phyloP scores from a whole-genome alignment of 139 green algal genomes.

The Chlamydomonas schloesseri region DNA sequence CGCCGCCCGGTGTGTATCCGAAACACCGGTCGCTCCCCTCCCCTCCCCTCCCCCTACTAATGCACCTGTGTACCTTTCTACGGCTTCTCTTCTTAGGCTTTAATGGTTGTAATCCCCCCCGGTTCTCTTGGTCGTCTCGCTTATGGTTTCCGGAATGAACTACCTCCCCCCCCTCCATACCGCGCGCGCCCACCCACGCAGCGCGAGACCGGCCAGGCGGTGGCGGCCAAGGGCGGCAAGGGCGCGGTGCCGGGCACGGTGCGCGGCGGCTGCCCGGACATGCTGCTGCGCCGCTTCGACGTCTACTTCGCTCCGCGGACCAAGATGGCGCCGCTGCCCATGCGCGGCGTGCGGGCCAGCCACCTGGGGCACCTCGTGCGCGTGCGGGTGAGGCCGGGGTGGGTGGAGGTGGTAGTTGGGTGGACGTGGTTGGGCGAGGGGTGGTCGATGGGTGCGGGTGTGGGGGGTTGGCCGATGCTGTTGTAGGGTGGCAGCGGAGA shows the following conservation, averaged over 20 bases:
- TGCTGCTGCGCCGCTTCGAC: constrained; percentile 90
- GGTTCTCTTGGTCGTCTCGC: too few relatives aligned
- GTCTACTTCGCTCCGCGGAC: constrained; percentile 75
- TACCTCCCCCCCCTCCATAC: too few relatives aligned
- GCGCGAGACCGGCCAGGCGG: constrained; percentile 1
- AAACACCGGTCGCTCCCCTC: not conserved
- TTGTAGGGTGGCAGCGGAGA: too few relatives aligned
- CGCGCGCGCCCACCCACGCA: not conserved
- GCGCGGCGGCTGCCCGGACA: constrained; percentile 72
- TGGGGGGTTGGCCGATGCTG: too few relatives aligned
- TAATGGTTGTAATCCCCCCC: too few relatives aligned
- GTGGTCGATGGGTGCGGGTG: not conserved
- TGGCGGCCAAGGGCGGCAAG: not conserved
- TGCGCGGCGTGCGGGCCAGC: constrained; percentile 81
- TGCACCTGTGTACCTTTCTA: too few relatives aligned
- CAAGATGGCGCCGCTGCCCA: constrained; percentile 56
- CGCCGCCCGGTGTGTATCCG: too few relatives aligned
- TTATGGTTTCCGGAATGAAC: too few relatives aligned
- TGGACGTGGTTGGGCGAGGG: not conserved
- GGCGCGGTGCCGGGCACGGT: constrained; percentile 6
- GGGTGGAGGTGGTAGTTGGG: not conserved
- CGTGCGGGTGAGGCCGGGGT: constrained; percentile 66
- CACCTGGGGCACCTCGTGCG: constrained; percentile 92
- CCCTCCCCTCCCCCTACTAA: not conserved
- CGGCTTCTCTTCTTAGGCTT: too few relatives aligned